A percentile compares a stretch with the other conserved stretches of the same genome.
phyloP scores from a whole-genome alignment of 306 rosid species.

The Prosopis cineraria region DNA sequence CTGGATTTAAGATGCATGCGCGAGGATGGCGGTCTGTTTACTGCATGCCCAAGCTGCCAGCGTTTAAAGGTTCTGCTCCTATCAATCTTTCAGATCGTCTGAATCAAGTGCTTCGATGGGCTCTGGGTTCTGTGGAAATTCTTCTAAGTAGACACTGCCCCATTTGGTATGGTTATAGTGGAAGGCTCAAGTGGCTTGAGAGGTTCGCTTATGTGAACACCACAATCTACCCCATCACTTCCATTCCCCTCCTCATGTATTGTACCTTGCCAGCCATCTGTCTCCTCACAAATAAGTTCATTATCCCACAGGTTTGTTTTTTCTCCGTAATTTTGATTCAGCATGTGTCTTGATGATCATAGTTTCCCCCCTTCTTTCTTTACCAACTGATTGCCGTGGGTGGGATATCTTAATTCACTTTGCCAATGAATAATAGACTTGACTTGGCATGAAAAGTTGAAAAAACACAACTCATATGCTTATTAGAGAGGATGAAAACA shows the following conservation, averaged over 20 bases:
- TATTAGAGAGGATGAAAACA: too few species aligned
- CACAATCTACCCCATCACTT: constrained; percentile 82
- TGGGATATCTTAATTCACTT: too few species aligned
- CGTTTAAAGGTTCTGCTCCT: constrained; percentile 95
- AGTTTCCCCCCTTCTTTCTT: too few species aligned
- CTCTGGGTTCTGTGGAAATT: constrained; percentile 88
- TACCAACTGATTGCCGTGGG: too few species aligned
- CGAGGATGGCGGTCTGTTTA: constrained; percentile 93
- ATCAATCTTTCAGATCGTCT: constrained; percentile 94
- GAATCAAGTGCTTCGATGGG: constrained; percentile 98
- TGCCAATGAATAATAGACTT: too few species aligned
- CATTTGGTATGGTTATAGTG: constrained; percentile 88
- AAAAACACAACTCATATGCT: too few species aligned
- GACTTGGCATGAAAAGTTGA: too few species aligned
- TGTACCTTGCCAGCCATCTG: constrained; percentile 93
- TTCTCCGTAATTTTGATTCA: constrained; percentile 20
- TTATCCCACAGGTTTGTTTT: constrained; percentile 82
- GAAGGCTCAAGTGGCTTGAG: constrained; percentile 88
- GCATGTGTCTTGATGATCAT: not conserved
- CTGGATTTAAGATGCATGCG: constrained; percentile 96
- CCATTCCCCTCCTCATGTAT: constrained; percentile 82
- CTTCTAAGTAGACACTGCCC: constrained; percentile 90
- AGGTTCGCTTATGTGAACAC: constrained; percentile 83
- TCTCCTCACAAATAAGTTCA: constrained; percentile 89
- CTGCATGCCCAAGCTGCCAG: constrained; percentile 83